Evolutionary conservation across 352 stramenopile genomes (phyloP).

Genomic region (Phytophthora sp.): DNA sequence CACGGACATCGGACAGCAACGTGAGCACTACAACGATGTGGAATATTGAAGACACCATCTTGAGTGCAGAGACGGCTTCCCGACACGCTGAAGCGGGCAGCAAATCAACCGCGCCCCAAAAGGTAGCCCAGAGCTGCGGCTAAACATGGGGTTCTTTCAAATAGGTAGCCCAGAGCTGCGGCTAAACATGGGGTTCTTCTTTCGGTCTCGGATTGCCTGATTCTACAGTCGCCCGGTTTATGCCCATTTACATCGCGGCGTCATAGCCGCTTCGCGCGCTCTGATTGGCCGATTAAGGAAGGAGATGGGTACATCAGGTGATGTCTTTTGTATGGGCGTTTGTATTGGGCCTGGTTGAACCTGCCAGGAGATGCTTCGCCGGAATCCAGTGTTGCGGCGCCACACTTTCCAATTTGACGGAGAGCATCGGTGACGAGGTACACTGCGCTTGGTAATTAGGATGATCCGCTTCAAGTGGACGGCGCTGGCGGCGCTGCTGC

Average conservation of each 20-base stretch:
- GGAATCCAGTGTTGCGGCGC: background rate
- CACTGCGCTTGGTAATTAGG: slow-evolving; percentile 18
- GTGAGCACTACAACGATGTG: background rate
- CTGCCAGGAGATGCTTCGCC: background rate
- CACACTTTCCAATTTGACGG: slow-evolving; percentile 13
- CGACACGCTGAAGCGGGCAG: slow-evolving; percentile 21
- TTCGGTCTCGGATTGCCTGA: too few relatives aligned
- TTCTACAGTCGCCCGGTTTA: background rate
- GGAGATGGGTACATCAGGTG: slow-evolving; percentile 29
- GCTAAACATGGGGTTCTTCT: slow-evolving; percentile 24
- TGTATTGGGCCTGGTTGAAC: slow-evolving; percentile 4
- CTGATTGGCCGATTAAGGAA: slow-evolving; percentile 1
- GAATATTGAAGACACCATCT: slow-evolving; percentile 19
- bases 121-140: slow-evolving; percentile 13
- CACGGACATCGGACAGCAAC: slow-evolving; percentile 8
- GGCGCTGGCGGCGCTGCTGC: background rate
- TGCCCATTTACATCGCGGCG: background rate
- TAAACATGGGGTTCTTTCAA: slow-evolving; percentile 24
- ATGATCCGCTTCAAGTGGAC: slow-evolving; percentile 24
- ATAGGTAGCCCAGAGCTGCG: slow-evolving; percentile 12
- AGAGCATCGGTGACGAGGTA: slow-evolving; percentile 22
- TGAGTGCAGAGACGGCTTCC: background rate
- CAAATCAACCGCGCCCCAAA: slow-evolving; percentile 17
- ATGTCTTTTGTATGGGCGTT: background rate
- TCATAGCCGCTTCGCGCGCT: background rate